Percentiles rank a stretch among this genome's conserved stretches.
These are phyloP conservation scores for Teratosphaeria pseudoeucalypti DNA, from an alignment of 2,329 filamentous ascomycete species.

Conservation along the genomic window DNA sequence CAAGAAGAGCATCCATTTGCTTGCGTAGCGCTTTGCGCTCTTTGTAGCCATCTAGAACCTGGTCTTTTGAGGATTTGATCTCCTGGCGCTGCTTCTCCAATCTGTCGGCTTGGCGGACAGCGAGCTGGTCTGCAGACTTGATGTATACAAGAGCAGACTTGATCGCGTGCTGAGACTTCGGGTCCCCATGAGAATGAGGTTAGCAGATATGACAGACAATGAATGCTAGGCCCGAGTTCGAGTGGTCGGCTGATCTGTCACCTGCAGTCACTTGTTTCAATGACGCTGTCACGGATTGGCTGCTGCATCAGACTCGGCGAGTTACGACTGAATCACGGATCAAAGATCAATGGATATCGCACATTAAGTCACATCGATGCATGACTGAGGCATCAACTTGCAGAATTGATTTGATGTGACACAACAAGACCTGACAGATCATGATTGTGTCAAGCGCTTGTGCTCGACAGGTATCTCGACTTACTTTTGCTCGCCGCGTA, in stretches of 20 bases:
- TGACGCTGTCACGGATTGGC: neutral
- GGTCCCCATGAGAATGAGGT: neutral
- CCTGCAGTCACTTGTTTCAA: neutral
- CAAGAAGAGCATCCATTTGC: no score
- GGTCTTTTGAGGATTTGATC: no score
- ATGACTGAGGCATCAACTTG: neutral
- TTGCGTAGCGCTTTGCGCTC: no score
- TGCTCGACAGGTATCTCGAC: neutral
- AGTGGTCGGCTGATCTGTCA: neutral
- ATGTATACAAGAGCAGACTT: neutral
- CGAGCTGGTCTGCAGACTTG: neutral
- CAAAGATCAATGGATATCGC: neutral
- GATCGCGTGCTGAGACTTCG: neutral
- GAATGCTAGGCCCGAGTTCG: accelerated
- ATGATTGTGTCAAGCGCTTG: neutral
- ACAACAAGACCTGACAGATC: neutral
- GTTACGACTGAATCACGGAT: neutral
- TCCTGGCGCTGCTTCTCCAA: neutral
- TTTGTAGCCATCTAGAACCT: no score
- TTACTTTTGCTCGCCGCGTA: neutral
- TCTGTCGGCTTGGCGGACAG: neutral
- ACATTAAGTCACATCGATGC: neutral
- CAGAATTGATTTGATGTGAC: neutral
- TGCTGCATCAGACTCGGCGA: neutral
- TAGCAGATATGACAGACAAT: neutral